A percentile compares a stretch with the other conserved stretches of the same genome.
Evolutionary conservation across 2,329 filamentous ascomycete species (phyloP).

Genomic region (Trematosphaeria pertusa): DNA sequence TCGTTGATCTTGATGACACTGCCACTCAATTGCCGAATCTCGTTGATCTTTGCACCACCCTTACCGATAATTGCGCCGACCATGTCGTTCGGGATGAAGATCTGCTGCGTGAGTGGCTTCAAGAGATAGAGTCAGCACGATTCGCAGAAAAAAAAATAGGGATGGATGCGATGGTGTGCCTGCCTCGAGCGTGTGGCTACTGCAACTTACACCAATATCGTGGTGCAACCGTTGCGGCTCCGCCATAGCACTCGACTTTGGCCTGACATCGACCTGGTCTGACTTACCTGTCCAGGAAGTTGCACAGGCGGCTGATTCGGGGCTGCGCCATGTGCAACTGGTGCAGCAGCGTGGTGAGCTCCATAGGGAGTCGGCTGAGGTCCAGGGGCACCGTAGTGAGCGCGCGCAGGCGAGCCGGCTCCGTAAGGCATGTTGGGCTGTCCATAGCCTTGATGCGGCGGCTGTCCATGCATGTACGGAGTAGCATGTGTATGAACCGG

Average conservation of each 20-base stretch:
- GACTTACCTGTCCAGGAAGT: slow-evolving; percentile 70
- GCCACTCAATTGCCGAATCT: slow-evolving; percentile 94
- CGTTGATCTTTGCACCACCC: slow-evolving; percentile 98
- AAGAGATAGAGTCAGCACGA: slow-evolving; percentile 1
- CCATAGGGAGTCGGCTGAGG: slow-evolving; percentile 75
- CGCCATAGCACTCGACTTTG: background rate
- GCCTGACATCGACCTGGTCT: background rate
- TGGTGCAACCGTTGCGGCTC: background rate
- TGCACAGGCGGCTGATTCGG: slow-evolving; percentile 69
- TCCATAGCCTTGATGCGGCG: slow-evolving; percentile 51
- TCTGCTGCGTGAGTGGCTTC: slow-evolving; percentile 90
- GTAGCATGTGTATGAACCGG: slow-evolving; percentile 72
- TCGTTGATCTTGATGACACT: slow-evolving; percentile 99
- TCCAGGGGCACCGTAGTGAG: slow-evolving; percentile 78
- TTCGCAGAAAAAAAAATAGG: too few species aligned
- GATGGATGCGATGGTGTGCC: background rate
- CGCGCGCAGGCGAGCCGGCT: slow-evolving; percentile 70
- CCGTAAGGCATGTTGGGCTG: slow-evolving; percentile 81
- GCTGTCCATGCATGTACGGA: slow-evolving; percentile 75
- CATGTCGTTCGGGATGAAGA: slow-evolving; percentile 99
- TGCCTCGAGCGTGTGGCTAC: background rate
- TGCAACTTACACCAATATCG: too few species aligned
- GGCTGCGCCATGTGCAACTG: slow-evolving; percentile 69
- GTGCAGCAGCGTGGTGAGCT: slow-evolving; percentile 62
- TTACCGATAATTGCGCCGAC: slow-evolving; percentile 99